Evolutionary conservation across 1,284 basidiomycete genomes (phyloP).

Genomic region (Porphyrellus sp.): DNA sequence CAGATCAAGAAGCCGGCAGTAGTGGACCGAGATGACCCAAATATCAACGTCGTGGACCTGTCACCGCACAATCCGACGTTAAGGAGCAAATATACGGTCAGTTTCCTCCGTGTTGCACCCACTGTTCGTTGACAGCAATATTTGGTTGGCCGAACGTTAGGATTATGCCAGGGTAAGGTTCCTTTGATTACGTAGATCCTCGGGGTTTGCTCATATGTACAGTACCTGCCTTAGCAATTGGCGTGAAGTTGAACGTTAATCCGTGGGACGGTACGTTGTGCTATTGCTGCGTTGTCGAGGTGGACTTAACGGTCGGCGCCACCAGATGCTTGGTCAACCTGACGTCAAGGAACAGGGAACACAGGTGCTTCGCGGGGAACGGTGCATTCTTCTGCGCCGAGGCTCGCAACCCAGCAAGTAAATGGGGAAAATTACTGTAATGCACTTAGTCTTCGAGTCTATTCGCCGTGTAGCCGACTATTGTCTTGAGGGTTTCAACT

Average conservation of each 20-base stretch:
- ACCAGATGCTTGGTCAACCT: conserved; percentile 29
- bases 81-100: conserved; percentile 49
- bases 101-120: conserved; percentile 12
- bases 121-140: background rate
- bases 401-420: conserved; percentile 25
- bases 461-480: no score
- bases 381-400: conserved; percentile 30
- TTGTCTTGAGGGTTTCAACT: background rate
- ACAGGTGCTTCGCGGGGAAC: conserved; percentile 44
- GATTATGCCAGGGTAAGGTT: conserved; percentile 34
- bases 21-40: conserved; percentile 28
- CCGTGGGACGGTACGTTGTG: conserved; percentile 42
- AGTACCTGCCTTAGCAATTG: background rate
- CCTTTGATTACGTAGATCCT: background rate
- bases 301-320: background rate
- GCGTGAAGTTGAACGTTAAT: conserved; percentile 43
- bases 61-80: conserved; percentile 36
- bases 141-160: conserved; percentile 17
- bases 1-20: conserved; percentile 28
- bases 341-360: conserved; percentile 48
- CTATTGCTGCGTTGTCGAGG: conserved; percentile 4
- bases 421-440: background rate
- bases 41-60: conserved; percentile 26
- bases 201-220: conserved; percentile 12
- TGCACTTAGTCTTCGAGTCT: no score